Evolutionary conservation across 805 yeast species (phyloP), one percentile per base, ranked within the genome.

Genomic region (Myxozyma vanderwaltii): DNA sequence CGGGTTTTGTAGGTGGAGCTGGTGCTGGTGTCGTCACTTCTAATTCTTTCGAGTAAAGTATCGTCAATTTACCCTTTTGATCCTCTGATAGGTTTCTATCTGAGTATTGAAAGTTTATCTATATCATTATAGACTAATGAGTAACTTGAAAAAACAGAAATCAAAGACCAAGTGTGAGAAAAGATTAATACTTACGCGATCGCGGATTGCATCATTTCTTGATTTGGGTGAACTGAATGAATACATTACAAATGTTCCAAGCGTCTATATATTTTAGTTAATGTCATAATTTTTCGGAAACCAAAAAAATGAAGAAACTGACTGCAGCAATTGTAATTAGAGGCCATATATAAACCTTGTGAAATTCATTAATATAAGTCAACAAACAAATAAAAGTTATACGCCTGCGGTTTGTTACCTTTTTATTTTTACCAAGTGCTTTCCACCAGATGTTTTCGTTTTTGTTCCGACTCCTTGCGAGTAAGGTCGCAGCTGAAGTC

Each of bases 391-490:
- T n/a, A n/a, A n/a, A n/a, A n/a, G n/a, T n/a, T n/a, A n/a, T n/a
- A n/a, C n/a, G n/a, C n/a, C n/a, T n/a, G n/a, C n/a, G n/a, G n/a
- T n/a, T 24, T 10, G 5, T 19, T 41, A 54, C 58, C 49, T 33
- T 31, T n/a, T 47, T 54, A 23, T 54, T 54, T 39, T 46, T 27
- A 26, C 58, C 58, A 4, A 54, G 48, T 13, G 54, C 54, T 26
- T 35, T 40, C 58, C 41, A 48, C 49, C 47, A 54, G 1, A 54
- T 33, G 33, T 45, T 48, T 15, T 41, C 31, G 46, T 53, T 17
- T 38, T 46, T 45, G 13, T 23, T 33, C 8, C n/a, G 26, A 8
- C 21, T 12, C 15, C 44, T 12, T 10, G 24, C 27, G 10, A 38
- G 39, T n/a, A 29, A n/a, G 7, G 33, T 15, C 19, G 50, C 15